phyloP scores from a whole-genome alignment of 2,329 filamentous ascomycete genomes.

The Fusarium torreyae region DNA sequence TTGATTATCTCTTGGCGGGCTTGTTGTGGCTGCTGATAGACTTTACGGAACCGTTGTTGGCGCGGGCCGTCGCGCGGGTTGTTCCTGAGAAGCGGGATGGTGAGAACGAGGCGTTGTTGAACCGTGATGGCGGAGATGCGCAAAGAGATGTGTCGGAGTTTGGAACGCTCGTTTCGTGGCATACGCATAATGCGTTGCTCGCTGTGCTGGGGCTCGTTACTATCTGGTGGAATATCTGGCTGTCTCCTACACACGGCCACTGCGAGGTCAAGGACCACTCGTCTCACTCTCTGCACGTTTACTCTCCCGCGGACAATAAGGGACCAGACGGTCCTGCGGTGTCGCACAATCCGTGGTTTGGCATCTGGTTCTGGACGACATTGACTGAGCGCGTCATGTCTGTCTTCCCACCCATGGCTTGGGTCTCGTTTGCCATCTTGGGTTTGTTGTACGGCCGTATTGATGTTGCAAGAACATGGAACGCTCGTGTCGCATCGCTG shows the following conservation, averaged over 20 bases:
- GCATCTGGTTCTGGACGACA: conserved; percentile 61
- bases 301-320: not conserved
- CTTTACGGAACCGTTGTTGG: conserved; percentile 54
- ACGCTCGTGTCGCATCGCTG: conserved; percentile 41
- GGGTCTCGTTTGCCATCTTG: conserved; percentile 63
- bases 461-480: conserved; percentile 53
- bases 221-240: conserved; percentile 65
- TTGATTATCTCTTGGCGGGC: conserved; percentile 63
- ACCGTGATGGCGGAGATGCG: not conserved
- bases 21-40: conserved; percentile 58
- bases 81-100: conserved; percentile 41
- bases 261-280: conserved; percentile 49
- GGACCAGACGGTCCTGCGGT: conserved; percentile 22
- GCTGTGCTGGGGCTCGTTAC: conserved; percentile 54
- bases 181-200: conserved; percentile 58
- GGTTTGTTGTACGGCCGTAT: conserved; percentile 62
- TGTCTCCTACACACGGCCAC: conserved; percentile 58
- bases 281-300: not conserved
- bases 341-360: conserved; percentile 48
- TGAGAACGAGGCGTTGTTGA: conserved; percentile 54
- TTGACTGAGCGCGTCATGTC: conserved; percentile 53
- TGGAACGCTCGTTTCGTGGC: conserved; percentile 55
- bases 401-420: conserved; percentile 61
- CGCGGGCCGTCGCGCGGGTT: conserved; percentile 43
- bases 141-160: conserved; percentile 6